These are phyloP conservation scores for Paraglomus occultum DNA, from an alignment of 192 early-diverging fungal genomes.

Conservation along the genomic window DNA sequence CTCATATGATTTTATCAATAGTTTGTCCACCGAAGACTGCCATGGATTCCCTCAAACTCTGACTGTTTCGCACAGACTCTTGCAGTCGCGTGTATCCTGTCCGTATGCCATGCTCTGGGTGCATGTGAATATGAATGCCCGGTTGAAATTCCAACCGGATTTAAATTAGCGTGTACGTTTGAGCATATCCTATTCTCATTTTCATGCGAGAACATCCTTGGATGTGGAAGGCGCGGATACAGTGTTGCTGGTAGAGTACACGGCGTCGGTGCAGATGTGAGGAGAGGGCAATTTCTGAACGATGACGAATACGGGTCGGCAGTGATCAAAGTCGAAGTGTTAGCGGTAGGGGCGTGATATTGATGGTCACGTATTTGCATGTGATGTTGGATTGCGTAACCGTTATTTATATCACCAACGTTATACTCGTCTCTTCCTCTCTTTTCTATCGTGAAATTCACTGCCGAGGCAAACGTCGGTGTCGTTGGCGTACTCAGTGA, in stretches of 20 bases:
- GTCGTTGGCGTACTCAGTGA: not conserved
- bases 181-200: not conserved
- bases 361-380: not conserved
- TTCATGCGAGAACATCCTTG: not conserved
- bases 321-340: not conserved
- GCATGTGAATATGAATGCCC: not conserved
- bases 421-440: not conserved
- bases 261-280: not conserved
- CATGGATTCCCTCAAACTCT: no score
- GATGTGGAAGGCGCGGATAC: not conserved
- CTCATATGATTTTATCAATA: no score
- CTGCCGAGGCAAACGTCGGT: not conserved
- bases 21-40: no score
- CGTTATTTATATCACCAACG: not conserved
- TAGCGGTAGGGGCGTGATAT: not conserved
- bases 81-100: no score
- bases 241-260: not conserved
- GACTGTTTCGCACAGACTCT: no score
- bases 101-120: not conserved
- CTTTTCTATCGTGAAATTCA: not conserved
- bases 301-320: not conserved
- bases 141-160: not conserved
- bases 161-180: not conserved
- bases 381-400: not conserved
- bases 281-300: not conserved